A percentile compares a stretch with the other conserved stretches of the same genome.
Conservation (phyloP, 2,329 filamentous ascomycete genomes). For the Zymoseptoria crescenta region DNA sequence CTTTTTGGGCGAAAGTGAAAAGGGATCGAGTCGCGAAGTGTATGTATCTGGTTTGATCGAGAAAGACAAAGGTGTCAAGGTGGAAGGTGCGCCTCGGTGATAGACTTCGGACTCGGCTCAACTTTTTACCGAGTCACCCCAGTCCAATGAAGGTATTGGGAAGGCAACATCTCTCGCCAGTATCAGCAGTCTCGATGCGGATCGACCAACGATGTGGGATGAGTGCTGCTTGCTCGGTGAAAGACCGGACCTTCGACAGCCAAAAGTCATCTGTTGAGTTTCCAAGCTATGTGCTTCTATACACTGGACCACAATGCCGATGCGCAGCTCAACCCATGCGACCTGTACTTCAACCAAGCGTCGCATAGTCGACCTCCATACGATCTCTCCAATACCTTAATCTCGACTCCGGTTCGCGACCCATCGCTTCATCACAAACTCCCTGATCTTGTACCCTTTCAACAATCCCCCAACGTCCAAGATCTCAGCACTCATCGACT, state of each 20-base stretch:
- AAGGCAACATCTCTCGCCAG: too few relatives aligned
- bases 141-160: too few relatives aligned
- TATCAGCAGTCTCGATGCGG: too few relatives aligned
- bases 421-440: conserved; percentile 78
- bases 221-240: not conserved
- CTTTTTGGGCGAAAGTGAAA: not conserved
- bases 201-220: not conserved
- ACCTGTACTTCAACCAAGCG: not conserved
- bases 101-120: not conserved
- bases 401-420: conserved; percentile 69
- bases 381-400: conserved; percentile 25
- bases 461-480: conserved; percentile 57
- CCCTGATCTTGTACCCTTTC: conserved; percentile 65
- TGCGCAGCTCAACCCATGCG: not conserved
- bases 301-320: not conserved
- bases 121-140: not conserved
- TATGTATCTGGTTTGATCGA: not conserved
- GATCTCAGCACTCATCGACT: conserved; percentile 15
- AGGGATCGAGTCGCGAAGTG: not conserved
- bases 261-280: too few relatives aligned
- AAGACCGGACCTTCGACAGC: not conserved
- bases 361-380: too few relatives aligned
- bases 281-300: not conserved
- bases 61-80: not conserved
- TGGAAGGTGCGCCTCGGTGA: too few relatives aligned